Evolutionary conservation across 805 yeast genomes (phyloP).

Genomic region (Kuraishia piskuri): DNA sequence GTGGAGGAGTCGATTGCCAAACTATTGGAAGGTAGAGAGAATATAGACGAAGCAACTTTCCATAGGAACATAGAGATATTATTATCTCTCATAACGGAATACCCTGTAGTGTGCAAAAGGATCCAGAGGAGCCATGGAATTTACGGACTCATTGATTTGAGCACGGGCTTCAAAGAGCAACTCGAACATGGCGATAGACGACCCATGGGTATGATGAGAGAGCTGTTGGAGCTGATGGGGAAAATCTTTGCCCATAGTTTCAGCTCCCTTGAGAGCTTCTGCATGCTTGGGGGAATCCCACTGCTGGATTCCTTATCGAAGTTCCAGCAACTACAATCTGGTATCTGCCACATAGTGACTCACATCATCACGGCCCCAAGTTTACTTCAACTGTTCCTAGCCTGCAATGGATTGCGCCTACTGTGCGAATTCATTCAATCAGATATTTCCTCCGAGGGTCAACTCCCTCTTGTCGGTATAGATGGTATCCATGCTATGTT

Average conservation of each 20-base stretch:
- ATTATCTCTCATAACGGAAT: background rate
- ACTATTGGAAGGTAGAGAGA: background rate
- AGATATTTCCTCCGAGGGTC: conserved; percentile 30
- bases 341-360: background rate
- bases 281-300: conserved; percentile 8
- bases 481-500: conserved; percentile 29
- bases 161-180: background rate
- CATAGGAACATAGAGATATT: background rate
- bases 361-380: conserved; percentile 2
- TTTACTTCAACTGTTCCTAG: conserved; percentile 33
- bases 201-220: background rate
- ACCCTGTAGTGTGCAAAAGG: background rate
- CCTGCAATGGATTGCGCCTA: conserved; percentile 34
- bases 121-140: background rate
- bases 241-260: background rate
- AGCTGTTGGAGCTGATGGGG: background rate
- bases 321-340: background rate
- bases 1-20: background rate
- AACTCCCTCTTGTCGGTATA: conserved; percentile 30
- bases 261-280: conserved; percentile 5
- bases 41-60: background rate
- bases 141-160: no score
- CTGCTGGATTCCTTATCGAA: background rate
- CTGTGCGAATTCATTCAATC: conserved; percentile 33
- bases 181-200: background rate